Evolutionary conservation across 768 basidiomycete genomes (phyloP).

Genomic region (Hebeloma cylindrosporum): DNA sequence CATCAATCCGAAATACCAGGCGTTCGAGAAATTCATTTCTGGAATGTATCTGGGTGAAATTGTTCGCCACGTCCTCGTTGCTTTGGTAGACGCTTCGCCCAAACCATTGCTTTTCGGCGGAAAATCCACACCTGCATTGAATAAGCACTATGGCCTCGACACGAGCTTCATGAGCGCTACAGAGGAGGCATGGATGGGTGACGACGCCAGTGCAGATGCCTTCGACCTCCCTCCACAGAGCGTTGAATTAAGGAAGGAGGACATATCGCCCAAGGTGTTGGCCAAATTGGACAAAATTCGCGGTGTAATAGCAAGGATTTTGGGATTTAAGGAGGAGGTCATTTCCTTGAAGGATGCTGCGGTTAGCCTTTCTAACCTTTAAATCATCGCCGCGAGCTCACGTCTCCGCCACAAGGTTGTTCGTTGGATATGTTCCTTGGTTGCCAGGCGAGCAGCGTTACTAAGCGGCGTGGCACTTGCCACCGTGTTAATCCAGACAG

Average conservation of each 20-base stretch:
- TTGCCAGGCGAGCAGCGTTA: constrained; percentile 79
- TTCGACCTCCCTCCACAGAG: constrained; percentile 36
- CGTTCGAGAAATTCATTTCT: constrained; percentile 97
- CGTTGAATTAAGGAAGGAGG: constrained; percentile 32
- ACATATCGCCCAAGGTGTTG: constrained; percentile 30
- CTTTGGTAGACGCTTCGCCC: constrained; percentile 77
- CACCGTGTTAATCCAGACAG: constrained; percentile 81
- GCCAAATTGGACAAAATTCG: constrained; percentile 55
- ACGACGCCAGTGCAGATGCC: constrained; percentile 27
- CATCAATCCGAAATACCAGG: constrained; percentile 91
- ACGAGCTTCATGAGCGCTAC: constrained; percentile 88
- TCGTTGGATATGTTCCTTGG: constrained; percentile 74
- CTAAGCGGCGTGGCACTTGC: constrained; percentile 89
- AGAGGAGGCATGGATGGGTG: constrained; percentile 71
- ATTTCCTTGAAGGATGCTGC: constrained; percentile 61
- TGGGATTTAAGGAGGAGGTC: constrained; percentile 57
- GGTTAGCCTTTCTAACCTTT: constrained; percentile 30
- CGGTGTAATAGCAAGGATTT: constrained; percentile 56
- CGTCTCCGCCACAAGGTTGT: constrained; percentile 52
- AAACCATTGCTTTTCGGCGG: constrained; percentile 78
- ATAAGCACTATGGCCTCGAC: constrained; percentile 93
- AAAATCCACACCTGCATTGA: constrained; percentile 66
- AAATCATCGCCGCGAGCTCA: neutral
- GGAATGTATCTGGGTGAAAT: constrained; percentile 99
- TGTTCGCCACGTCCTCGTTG: constrained; percentile 78